Conservation (phyloP, 2,329 filamentous ascomycete genomes). For the Ophiocordyceps unilateralis region DNA sequence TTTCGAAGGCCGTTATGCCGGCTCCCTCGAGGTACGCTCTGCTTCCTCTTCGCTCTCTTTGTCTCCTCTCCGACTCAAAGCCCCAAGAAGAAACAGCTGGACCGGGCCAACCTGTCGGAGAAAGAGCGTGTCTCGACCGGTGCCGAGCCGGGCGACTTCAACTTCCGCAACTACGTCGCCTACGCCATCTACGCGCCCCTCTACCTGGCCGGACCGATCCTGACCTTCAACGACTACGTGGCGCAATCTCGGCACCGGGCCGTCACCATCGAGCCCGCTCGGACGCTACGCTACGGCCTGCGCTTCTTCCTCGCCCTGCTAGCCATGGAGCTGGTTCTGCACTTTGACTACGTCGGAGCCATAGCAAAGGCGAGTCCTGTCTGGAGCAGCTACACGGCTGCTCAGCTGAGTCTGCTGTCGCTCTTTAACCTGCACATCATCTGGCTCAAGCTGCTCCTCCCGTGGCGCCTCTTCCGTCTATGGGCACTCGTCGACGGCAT, state of each 20-base stretch:
- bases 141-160: conserved; percentile 53
- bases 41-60: not conserved
- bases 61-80: not conserved
- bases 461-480: conserved; percentile 97
- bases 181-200: conserved; percentile 85
- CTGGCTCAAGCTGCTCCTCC: conserved; percentile 91
- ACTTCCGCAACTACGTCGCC: conserved; percentile 72
- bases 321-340: conserved; percentile 78
- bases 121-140: conserved; percentile 68
- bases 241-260: conserved; percentile 63
- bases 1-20: conserved; percentile 42
- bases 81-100: conserved; percentile 91
- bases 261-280: conserved; percentile 48
- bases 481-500: conserved; percentile 84
- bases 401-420: conserved; percentile 76
- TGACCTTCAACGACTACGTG: conserved; percentile 97
- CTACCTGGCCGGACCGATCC: conserved; percentile 80
- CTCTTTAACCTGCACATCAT: conserved; percentile 96
- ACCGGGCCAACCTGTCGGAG: conserved; percentile 74
- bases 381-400: conserved; percentile 72
- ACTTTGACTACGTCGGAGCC: conserved; percentile 85
- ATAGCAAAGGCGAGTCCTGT: conserved; percentile 67
- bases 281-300: conserved; percentile 65
- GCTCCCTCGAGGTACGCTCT: conserved; percentile 60
- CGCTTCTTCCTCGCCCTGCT: conserved; percentile 69